These are phyloP conservation scores for Aspergillus cavernicola DNA, from an alignment of 495 filamentous ascomycete species.

Conservation along the genomic window DNA sequence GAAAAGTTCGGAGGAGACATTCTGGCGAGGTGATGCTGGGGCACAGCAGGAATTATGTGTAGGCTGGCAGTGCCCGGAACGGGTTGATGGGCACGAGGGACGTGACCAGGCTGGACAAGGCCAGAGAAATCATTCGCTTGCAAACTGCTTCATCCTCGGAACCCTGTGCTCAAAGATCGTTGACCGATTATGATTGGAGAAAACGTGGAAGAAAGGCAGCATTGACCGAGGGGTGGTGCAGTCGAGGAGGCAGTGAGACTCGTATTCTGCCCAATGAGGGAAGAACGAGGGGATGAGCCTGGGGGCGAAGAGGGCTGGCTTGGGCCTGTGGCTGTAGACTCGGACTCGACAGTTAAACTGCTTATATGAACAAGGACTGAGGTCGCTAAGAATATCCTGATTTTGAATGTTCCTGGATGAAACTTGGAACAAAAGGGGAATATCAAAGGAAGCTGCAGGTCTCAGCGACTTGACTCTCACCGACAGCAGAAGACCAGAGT, in stretches of 20 bases:
- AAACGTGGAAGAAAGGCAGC: neutral
- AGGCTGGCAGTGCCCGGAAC: neutral
- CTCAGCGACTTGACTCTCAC: no score
- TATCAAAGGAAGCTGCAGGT: neutral
- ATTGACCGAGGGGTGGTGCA: neutral
- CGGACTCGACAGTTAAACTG: neutral
- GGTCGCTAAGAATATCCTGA: neutral
- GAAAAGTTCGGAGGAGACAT: conserved; percentile 1
- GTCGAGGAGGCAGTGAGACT: conserved; percentile 17
- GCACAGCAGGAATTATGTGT: conserved; percentile 5
- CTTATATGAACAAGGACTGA: neutral
- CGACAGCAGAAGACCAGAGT: no score
- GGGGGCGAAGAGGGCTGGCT: neutral
- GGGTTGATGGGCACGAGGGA: conserved; percentile 8
- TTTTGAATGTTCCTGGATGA: neutral
- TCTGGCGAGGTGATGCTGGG: neutral
- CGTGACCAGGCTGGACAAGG: neutral
- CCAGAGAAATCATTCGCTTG: neutral
- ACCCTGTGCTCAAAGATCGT: neutral
- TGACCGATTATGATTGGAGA: neutral
- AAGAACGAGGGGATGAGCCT: neutral
- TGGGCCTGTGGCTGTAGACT: neutral
- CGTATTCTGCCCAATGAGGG: conserved; percentile 15
- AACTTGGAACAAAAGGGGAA: neutral
- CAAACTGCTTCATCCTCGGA: neutral